Base-by-base conservation (phyloP, 2,329 filamentous ascomycete genomes). In the Microdochium bolleyi region DNA sequence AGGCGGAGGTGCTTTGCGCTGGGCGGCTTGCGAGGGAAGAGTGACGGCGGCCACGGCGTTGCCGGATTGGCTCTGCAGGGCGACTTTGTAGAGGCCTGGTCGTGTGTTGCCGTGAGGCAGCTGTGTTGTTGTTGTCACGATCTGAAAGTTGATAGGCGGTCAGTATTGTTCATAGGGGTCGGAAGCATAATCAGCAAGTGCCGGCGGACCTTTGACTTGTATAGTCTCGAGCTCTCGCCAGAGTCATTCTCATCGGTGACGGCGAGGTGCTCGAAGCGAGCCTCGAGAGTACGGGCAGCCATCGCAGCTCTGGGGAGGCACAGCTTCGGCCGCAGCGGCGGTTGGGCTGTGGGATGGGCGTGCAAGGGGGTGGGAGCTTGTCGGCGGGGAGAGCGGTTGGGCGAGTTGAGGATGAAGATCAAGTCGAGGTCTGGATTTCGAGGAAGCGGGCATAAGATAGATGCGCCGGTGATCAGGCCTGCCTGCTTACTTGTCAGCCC, bases 171-270 rank as follows among this genome's bases (percentile, higher is more conserved):
- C 72, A 73, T 67, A 72, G 75, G 78, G 48, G 55, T 53, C 49
- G 24, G 19, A 19, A 7, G 21, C 13, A 16, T 19, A 8, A 19
- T 11, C 13, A 46, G 19, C n/a, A 13, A 19, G 41, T 19, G 13
- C 5, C n/a, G 64, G 57, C 66, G 53, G 75, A 92, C 91, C 84
- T 95, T 95, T 56, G 82, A 70, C 72, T 95, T 95, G 67, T 88
- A 85, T 24, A 67, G 58, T 57, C 77, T 77, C 53, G 72, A 71
- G 56, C 72, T 74, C 57, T 82, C 77, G 52, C 73, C 73, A 30
- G 75, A 71, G 54, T 89, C 86, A 65, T 92, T 95, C 71, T 96
- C 92, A 65, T 96, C 92, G 62, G 88, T 87, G 57, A 96, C 89
- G 21, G 88, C 87, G 73, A 96, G 82, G 70, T 85, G 86, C 83